These are phyloP conservation scores for Rhododendron henanense DNA, from an alignment of 148 eudicot genomes.

Conservation along the genomic window DNA sequence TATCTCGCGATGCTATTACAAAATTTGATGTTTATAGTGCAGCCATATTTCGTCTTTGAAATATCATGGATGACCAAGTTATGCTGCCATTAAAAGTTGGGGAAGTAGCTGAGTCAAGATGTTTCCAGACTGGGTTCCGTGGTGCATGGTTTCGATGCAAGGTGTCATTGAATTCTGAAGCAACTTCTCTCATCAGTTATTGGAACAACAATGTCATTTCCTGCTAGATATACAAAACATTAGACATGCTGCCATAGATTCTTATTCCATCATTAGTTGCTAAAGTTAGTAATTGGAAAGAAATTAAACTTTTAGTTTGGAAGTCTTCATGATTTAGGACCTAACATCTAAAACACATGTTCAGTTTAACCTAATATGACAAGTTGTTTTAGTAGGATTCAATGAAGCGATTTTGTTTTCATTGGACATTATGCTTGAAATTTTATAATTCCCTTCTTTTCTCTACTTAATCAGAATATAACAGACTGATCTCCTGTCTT, in stretches of 20 bases:
- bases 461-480: background rate
- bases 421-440: background rate
- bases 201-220: background rate
- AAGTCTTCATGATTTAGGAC: background rate
- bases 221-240: background rate
- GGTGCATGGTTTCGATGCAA: slow-evolving; percentile 42
- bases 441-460: background rate
- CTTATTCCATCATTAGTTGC: background rate
- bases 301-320: background rate
- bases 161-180: slow-evolving; percentile 8
- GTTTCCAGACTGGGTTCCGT: slow-evolving; percentile 26
- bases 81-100: slow-evolving; percentile 26
- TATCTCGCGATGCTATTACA: background rate
- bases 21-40: background rate
- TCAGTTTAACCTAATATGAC: background rate
- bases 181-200: background rate
- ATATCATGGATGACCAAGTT: slow-evolving; percentile 7
- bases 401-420: background rate
- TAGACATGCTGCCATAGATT: background rate
- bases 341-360: background rate
- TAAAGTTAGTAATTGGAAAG: background rate
- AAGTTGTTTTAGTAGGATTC: background rate
- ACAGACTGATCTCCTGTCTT: background rate
- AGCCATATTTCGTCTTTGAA: background rate
- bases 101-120: slow-evolving; percentile 26